These are phyloP conservation scores for Aspergillus asperescens DNA, from an alignment of 495 filamentous ascomycete genomes.

Conservation along the genomic window DNA sequence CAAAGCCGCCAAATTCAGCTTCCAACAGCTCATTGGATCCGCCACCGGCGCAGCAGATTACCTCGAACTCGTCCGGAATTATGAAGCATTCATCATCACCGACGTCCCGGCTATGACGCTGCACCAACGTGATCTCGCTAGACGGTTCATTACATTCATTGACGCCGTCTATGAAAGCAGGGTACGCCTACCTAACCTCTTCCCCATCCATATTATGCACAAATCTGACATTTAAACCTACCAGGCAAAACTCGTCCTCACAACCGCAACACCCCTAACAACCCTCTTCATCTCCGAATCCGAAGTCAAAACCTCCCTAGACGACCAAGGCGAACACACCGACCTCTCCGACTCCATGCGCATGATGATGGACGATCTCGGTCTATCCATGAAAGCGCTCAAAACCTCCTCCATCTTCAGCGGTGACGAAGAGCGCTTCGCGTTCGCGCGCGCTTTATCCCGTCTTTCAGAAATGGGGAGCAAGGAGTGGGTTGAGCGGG, in stretches of 20 bases:
- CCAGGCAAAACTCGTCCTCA: conserved; percentile 90
- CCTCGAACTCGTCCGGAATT: conserved; percentile 83
- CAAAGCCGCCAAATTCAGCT: conserved; percentile 80
- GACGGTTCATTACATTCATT: conserved; percentile 94
- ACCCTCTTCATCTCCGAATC: conserved; percentile 83
- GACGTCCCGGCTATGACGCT: conserved; percentile 89
- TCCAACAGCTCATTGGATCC: conserved; percentile 79
- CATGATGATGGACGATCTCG: conserved; percentile 89
- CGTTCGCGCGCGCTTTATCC: conserved; percentile 84
- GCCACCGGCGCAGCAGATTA: conserved; percentile 93
- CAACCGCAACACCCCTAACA: conserved; percentile 73
- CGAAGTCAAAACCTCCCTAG: conserved; percentile 54
- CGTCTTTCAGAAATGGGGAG: conserved; percentile 89
- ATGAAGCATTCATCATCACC: conserved; percentile 87
- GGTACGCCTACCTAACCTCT: conserved; percentile 29
- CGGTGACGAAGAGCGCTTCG: conserved; percentile 94
- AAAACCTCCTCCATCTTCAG: conserved; percentile 85
- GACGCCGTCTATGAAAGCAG: conserved; percentile 85
- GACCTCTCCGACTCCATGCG: conserved; percentile 78
- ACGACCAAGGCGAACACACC: conserved; percentile 42
- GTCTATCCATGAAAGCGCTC: conserved; percentile 76
- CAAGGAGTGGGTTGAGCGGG: conserved; percentile 88
- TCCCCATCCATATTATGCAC: neutral
- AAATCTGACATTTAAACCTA: too few relatives aligned
- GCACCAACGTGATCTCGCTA: conserved; percentile 77